Conservation (phyloP, 129 eudicot genomes). For the Centaurea solstitialis region DNA sequence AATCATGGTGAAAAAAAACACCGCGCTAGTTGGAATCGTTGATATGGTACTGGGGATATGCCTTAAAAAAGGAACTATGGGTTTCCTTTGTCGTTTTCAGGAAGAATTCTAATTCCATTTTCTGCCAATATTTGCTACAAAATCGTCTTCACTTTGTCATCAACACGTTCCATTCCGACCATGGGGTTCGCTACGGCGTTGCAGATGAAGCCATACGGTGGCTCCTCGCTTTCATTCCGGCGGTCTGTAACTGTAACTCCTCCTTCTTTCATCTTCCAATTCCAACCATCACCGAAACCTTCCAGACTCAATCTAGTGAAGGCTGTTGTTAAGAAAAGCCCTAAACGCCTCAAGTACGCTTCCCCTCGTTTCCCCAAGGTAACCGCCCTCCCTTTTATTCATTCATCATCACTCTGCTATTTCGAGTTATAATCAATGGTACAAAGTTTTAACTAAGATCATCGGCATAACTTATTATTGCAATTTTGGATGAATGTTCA, state of each 20-base stretch:
- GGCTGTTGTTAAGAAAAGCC: conserved; percentile 73
- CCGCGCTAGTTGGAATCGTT: too few species aligned
- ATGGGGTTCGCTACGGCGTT: conserved; percentile 22
- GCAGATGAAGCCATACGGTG: conserved; percentile 30
- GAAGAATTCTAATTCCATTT: background rate
- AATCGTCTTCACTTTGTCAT: too few species aligned
- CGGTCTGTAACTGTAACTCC: conserved; percentile 38
- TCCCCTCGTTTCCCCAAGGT: conserved; percentile 84
- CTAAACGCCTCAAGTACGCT: conserved; percentile 92
- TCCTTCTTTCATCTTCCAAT: conserved; percentile 32
- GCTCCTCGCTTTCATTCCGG: conserved; percentile 42
- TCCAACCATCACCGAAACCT: conserved; percentile 23
- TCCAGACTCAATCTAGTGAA: conserved; percentile 32
- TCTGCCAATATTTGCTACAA: background rate
- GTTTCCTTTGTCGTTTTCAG: too few species aligned
- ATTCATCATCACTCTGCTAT: background rate
- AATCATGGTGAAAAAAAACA: too few species aligned
- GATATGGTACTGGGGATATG: too few species aligned
- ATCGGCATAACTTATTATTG: background rate
- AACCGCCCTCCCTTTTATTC: background rate
- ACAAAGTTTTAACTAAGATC: background rate
- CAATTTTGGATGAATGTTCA: background rate
- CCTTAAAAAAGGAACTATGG: too few species aligned
- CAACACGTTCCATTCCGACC: too few species aligned
- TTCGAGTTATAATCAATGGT: background rate